phyloP scores from a whole-genome alignment of 2,329 filamentous ascomycete genomes.

The Orbilia quercus region DNA sequence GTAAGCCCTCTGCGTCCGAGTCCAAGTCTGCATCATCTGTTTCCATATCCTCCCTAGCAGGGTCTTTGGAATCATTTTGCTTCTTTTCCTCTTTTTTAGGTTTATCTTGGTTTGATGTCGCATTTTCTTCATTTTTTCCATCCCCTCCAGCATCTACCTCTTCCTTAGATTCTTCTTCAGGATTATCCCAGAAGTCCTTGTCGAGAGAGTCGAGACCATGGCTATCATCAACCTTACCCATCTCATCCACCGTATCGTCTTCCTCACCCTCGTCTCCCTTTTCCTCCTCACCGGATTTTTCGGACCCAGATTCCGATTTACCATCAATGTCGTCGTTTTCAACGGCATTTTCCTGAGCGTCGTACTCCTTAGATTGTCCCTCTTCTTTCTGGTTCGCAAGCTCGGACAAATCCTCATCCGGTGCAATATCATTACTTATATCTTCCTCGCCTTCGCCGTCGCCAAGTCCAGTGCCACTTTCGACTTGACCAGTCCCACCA shows the following conservation, averaged over 20 bases:
- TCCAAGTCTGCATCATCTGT: constrained; percentile 65
- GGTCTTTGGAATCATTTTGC: constrained; percentile 68
- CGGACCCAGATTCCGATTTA: constrained; percentile 72
- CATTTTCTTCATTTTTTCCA: constrained; percentile 59
- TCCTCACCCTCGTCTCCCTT: constrained; percentile 73
- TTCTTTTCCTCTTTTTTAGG: constrained; percentile 61
- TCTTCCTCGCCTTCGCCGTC: constrained; percentile 96
- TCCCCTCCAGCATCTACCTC: constrained; percentile 65
- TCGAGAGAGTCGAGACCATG: constrained; percentile 89
- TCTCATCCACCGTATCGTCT: constrained; percentile 82
- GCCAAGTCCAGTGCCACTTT: constrained; percentile 90
- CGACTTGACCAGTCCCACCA: constrained; percentile 69
- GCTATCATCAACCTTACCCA: constrained; percentile 89
- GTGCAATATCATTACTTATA: constrained; percentile 94
- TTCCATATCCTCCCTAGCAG: constrained; percentile 71
- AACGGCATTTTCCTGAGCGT: constrained; percentile 85
- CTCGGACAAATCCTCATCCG: constrained; percentile 92
- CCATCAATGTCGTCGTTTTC: constrained; percentile 95
- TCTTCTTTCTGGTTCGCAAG: constrained; percentile 78
- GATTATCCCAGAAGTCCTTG: constrained; percentile 98
- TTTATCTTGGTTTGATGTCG: constrained; percentile 63
- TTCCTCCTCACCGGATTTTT: constrained; percentile 71
- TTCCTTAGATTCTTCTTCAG: constrained; percentile 63
- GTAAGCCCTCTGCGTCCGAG: constrained; percentile 20
- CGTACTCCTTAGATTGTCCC: constrained; percentile 69